Base-by-base conservation (phyloP, 2,329 filamentous ascomycete genomes). In the Neonectria neomacrospora region DNA sequence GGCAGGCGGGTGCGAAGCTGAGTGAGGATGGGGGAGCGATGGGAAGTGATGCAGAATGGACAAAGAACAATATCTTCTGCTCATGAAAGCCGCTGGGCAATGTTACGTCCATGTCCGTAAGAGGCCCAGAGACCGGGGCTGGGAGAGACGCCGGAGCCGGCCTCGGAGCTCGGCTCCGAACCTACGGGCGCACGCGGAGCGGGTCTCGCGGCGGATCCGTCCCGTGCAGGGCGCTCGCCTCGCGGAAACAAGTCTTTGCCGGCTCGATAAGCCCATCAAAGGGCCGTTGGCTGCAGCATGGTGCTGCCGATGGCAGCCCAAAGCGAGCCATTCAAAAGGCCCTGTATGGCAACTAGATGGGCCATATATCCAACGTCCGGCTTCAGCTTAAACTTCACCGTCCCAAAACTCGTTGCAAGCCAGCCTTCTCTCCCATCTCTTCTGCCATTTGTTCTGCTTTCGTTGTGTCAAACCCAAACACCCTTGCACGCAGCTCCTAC, bases 271-370 rank as follows among this genome's bases (percentile, higher is more conserved):
- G 32, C 14, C 32, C 32, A 14, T 14, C 28, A 8, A 30, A 9
- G 28, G 6, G 23, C 12, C 8, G n/a, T 14, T 50, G 14, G 47
- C 47, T 22, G 47, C 47, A 50, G 26, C 14, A 9, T 32, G 26
- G 26, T 10, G 9, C 16, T 10, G 9, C 16, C 22, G 3, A 18
- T 53, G 50, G 50, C 34, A 53, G 50, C 32, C 32, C 23, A 26
- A 28, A 53, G 50, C 50, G 50, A 53, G 50, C 50, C 50, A 53
- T 41, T 50, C 28, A 32, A 5, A 11, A 8, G 47, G 16, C 28
- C 32, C 20, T 12, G 18, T 12, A 26, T 41, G 50, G 32, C 32
- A 50, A 32, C 47, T n/a, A 14, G 50, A 41, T 53, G 9, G 18
- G 32, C 32, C 32, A 39, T 53, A 53, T 53, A 26, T 20, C n/a